Conservation (phyloP, 345 rosid species). For the Rhodomyrtus tomentosa region DNA sequence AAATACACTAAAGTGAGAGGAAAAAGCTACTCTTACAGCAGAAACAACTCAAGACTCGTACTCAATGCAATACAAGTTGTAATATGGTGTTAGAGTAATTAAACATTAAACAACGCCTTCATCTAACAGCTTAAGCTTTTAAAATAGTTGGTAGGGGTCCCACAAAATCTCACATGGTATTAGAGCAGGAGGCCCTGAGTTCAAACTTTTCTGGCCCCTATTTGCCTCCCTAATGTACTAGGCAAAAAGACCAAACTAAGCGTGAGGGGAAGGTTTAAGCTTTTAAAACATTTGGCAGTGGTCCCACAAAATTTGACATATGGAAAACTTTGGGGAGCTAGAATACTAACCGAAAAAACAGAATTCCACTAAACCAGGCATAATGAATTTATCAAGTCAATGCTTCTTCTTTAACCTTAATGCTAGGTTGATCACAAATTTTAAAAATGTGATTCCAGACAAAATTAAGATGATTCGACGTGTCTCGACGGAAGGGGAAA, state of each 20-base stretch:
- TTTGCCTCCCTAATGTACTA: no score
- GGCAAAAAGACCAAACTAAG: no score
- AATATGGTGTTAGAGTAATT: background rate
- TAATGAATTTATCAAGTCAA: background rate
- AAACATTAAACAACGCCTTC: no score
- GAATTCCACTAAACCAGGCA: background rate
- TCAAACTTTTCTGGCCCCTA: no score
- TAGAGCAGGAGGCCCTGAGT: no score
- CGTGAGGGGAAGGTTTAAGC: no score
- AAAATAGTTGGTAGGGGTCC: no score
- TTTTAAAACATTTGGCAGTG: no score
- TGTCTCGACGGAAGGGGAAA: background rate
- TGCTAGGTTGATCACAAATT: background rate
- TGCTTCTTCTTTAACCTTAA: background rate
- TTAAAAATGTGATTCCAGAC: background rate
- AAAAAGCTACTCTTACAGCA: background rate
- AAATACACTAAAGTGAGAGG: background rate
- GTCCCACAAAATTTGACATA: no score
- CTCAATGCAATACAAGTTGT: background rate
- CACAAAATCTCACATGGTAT: no score
- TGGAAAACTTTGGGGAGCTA: background rate
- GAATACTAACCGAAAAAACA: background rate
- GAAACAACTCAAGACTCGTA: background rate
- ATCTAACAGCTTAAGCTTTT: no score
- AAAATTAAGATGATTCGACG: background rate